Percentiles rank a stretch among this genome's conserved stretches.
These are phyloP conservation scores for Collybia mongolica DNA, from an alignment of 768 basidiomycete genomes.

Conservation along the genomic window DNA sequence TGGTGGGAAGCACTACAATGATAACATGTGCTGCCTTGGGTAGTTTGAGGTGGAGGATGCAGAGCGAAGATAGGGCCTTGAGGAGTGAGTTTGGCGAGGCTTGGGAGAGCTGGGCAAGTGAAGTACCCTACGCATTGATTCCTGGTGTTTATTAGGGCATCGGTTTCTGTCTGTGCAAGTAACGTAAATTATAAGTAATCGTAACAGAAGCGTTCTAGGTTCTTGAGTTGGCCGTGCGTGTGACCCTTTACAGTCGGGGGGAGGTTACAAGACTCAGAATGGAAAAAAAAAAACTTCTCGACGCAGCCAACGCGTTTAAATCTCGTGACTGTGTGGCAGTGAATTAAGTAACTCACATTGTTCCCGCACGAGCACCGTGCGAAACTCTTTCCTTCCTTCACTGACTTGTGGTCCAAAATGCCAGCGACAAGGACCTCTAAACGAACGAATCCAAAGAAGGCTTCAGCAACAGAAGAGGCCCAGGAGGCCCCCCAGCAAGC, in stretches of 20 bases:
- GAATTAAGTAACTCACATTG: too few relatives aligned
- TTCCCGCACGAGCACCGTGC: too few relatives aligned
- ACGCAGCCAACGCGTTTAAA: too few relatives aligned
- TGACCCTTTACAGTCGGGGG: too few relatives aligned
- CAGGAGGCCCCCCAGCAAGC: neutral
- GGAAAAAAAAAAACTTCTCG: too few relatives aligned
- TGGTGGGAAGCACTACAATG: neutral
- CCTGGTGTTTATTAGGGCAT: conserved; percentile 23
- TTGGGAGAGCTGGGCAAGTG: conserved; percentile 26
- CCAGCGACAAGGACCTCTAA: conserved; percentile 10
- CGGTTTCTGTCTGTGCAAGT: too few relatives aligned
- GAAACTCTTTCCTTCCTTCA: neutral
- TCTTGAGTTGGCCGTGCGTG: too few relatives aligned
- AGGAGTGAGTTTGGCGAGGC: conserved; percentile 26
- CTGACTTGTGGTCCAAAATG: conserved; percentile 1
- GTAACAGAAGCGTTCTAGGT: too few relatives aligned
- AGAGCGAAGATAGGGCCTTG: conserved; percentile 27
- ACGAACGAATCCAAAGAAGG: conserved; percentile 4
- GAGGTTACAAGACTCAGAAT: too few relatives aligned
- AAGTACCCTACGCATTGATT: conserved; percentile 25
- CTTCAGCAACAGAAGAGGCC: neutral
- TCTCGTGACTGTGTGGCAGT: too few relatives aligned
- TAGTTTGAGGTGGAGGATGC: conserved; percentile 12
- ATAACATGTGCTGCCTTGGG: neutral
- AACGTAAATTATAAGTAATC: too few relatives aligned